Evolutionary conservation across 306 rosid genomes (phyloP).

Genomic region (Vigna angularis): DNA sequence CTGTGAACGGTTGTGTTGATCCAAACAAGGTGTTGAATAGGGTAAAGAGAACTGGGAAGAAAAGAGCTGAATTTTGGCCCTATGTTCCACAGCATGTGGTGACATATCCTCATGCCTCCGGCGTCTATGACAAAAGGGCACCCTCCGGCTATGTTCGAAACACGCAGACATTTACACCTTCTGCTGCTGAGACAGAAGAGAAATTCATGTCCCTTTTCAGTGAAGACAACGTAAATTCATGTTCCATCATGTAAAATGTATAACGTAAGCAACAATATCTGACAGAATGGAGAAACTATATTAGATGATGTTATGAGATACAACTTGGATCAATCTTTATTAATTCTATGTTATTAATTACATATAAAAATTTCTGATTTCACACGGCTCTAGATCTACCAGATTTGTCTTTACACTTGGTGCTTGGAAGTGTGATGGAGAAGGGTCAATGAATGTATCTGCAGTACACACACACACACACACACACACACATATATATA

Average conservation of each 20-base stretch:
- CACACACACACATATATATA: too few relatives aligned
- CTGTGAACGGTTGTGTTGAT: constrained; percentile 81
- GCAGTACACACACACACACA: too few relatives aligned
- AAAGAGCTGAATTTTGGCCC: constrained; percentile 89
- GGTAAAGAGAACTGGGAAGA: constrained; percentile 70
- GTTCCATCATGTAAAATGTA: constrained; percentile 63
- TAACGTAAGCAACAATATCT: constrained; percentile 37
- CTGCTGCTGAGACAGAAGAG: constrained; percentile 56
- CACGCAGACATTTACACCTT: constrained; percentile 60
- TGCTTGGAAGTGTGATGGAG: constrained; percentile 19
- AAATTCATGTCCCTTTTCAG: constrained; percentile 68
- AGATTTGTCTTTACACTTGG: constrained; percentile 6
- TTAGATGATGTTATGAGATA: background rate
- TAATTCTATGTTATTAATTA: too few relatives aligned
- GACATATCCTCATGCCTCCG: constrained; percentile 62
- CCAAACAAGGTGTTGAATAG: constrained; percentile 81
- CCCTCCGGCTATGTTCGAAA: constrained; percentile 76
- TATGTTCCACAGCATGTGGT: constrained; percentile 85
- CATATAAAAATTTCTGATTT: background rate
- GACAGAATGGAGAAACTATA: background rate
- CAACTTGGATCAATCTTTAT: too few relatives aligned
- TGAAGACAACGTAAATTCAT: constrained; percentile 87
- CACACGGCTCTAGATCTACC: background rate
- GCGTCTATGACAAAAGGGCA: constrained; percentile 83
- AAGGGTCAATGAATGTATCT: constrained; percentile 33